Conservation (phyloP, 2,329 filamentous ascomycete species). For the Trichophyton mentagrophytes region DNA sequence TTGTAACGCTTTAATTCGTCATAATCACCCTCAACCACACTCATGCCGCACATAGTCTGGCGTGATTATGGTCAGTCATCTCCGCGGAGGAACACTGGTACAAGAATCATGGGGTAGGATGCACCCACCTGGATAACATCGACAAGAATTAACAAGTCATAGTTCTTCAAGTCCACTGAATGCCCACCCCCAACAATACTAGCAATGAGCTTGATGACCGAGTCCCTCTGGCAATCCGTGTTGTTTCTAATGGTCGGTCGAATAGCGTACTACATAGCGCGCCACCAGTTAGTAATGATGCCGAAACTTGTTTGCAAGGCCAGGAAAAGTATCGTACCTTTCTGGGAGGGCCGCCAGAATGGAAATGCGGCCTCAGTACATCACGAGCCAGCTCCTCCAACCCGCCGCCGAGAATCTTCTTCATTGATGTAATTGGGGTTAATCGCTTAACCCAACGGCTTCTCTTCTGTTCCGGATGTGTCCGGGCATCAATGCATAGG, state of each 20-base stretch:
- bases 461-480: conserved; percentile 39
- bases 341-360: conserved; percentile 37
- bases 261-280: conserved; percentile 45
- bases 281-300: neutral
- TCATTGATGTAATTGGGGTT: conserved; percentile 46
- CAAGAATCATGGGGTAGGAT: neutral
- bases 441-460: conserved; percentile 49
- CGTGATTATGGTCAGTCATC: conserved; percentile 6
- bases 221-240: conserved; percentile 43
- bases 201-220: conserved; percentile 49
- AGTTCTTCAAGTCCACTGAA: conserved; percentile 47
- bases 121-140: conserved; percentile 47
- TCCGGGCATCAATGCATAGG: conserved; percentile 45
- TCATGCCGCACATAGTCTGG: conserved; percentile 52
- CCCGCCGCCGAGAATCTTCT: conserved; percentile 45
- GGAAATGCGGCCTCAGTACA: conserved; percentile 48
- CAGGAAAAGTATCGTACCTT: conserved; percentile 33
- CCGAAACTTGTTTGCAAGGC: neutral
- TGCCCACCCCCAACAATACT: conserved; percentile 45
- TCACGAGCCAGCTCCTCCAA: conserved; percentile 44
- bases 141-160: conserved; percentile 49
- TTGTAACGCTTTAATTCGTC: conserved; percentile 52
- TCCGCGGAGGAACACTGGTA: neutral
- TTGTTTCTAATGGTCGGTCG: conserved; percentile 49
- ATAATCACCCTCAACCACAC: conserved; percentile 47